A percentile compares a stretch with the other conserved stretches of the same genome.
These are phyloP conservation scores for Tolypocladium amazonense DNA, from an alignment of 2,329 filamentous ascomycete species.

Conservation along the genomic window DNA sequence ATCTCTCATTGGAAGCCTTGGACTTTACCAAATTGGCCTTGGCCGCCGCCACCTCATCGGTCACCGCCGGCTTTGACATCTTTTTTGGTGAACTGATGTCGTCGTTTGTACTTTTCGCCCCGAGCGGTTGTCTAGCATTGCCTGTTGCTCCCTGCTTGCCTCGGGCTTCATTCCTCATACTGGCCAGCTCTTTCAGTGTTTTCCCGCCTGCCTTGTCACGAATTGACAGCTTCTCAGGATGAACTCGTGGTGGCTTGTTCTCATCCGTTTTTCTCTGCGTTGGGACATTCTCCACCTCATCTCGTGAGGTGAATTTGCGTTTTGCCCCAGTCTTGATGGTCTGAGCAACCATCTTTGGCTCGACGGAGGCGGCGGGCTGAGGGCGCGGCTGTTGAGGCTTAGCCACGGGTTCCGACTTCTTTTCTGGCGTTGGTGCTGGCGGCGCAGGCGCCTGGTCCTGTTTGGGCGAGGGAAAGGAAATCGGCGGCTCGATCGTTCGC, in stretches of 20 bases:
- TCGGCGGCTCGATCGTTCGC: slow-evolving; percentile 17
- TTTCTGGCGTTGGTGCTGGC: slow-evolving; percentile 14
- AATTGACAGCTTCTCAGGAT: slow-evolving; percentile 16
- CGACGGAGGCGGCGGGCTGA: neutral
- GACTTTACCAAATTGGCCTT: slow-evolving; percentile 25
- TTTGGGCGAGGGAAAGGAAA: slow-evolving; percentile 18
- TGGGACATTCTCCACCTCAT: slow-evolving; percentile 32
- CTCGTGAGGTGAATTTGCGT: slow-evolving; percentile 44
- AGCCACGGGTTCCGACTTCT: slow-evolving; percentile 8
- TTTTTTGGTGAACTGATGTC: slow-evolving; percentile 50
- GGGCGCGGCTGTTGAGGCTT: neutral
- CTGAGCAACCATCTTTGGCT: slow-evolving; percentile 1
- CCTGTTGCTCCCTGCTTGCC: slow-evolving; percentile 17
- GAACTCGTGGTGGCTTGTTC: slow-evolving; percentile 1
- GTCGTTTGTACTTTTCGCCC: slow-evolving; percentile 49
- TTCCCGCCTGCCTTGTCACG: slow-evolving; percentile 26
- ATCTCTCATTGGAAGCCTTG: slow-evolving; percentile 14
- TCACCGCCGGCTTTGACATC: slow-evolving; percentile 17
- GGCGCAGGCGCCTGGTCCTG: slow-evolving; percentile 7
- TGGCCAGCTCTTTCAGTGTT: slow-evolving; percentile 35
- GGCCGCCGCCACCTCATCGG: slow-evolving; percentile 25
- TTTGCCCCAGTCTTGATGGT: slow-evolving; percentile 40
- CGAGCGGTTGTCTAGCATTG: slow-evolving; percentile 35
- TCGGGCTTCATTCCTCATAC: slow-evolving; percentile 28
- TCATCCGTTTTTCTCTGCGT: neutral